Evolutionary conservation across 441 rosid species (phyloP).

Genomic region (Croton setiger): DNA sequence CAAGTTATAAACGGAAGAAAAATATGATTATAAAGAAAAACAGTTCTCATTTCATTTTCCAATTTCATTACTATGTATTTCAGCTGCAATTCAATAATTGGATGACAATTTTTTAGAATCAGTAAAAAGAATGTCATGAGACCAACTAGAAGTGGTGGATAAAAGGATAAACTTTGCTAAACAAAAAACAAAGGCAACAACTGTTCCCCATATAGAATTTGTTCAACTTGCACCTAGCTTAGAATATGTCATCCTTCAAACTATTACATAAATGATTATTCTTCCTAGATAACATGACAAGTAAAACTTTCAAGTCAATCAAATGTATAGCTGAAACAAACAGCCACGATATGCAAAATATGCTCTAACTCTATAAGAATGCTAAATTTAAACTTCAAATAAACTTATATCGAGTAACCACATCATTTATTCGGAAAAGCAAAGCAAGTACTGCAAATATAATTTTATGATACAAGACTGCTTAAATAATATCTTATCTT

Average conservation of each 20-base stretch:
- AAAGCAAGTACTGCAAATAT: neutral
- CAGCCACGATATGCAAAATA: neutral
- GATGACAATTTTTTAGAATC: too few species aligned
- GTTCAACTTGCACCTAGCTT: neutral
- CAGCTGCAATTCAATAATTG: too few species aligned
- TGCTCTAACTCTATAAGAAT: neutral
- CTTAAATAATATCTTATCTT: too few species aligned
- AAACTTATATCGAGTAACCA: neutral
- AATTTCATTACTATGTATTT: conserved; percentile 2
- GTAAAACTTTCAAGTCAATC: neutral
- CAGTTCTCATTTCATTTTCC: neutral
- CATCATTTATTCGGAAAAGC: too few species aligned
- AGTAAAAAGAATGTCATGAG: too few species aligned
- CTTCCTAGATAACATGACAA: neutral
- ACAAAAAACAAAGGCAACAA: neutral
- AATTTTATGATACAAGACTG: neutral
- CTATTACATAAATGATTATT: neutral
- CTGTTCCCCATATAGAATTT: neutral
- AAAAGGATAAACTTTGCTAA: neutral
- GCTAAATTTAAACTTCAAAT: neutral
- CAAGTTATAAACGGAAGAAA: too few species aligned
- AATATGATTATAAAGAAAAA: too few species aligned
- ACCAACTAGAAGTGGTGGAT: neutral
- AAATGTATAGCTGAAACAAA: neutral
- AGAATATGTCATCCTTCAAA: neutral